Conservation (phyloP, 1,284 basidiomycete genomes). For the Trichosporon asahii region DNA sequence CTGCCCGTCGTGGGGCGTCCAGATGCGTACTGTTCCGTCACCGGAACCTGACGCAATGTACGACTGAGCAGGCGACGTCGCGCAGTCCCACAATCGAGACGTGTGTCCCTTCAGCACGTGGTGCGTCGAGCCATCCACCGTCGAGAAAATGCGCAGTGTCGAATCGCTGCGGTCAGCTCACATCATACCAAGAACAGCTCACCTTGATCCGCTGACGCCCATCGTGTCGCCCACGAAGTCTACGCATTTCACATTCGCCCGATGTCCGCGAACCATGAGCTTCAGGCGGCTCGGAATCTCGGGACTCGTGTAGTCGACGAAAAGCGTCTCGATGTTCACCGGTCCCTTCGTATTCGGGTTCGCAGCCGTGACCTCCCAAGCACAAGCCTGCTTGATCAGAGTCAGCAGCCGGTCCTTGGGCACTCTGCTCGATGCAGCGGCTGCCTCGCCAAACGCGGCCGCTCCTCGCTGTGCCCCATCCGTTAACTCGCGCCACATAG, state of each 20-base stretch:
- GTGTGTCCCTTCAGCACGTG: constrained; percentile 49
- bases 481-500: constrained; percentile 50
- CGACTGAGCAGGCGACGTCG: constrained; percentile 28
- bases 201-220: constrained; percentile 53
- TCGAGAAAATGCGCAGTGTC: constrained; percentile 45
- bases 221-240: constrained; percentile 51
- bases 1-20: constrained; percentile 39
- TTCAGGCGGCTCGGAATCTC: constrained; percentile 37
- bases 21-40: constrained; percentile 54
- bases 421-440: constrained; percentile 25
- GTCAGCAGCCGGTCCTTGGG: constrained; percentile 52
- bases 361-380: constrained; percentile 52
- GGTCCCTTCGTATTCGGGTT: constrained; percentile 13
- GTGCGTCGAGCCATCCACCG: constrained; percentile 25
- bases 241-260: constrained; percentile 54
- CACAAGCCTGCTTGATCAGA: constrained; percentile 53
- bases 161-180: constrained; percentile 36
- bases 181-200: constrained; percentile 21
- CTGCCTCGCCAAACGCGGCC: constrained; percentile 12
- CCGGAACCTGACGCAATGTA: constrained; percentile 51
- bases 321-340: constrained; percentile 32
- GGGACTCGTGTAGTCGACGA: constrained; percentile 43
- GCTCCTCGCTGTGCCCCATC: constrained; percentile 20
- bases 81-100: constrained; percentile 54
- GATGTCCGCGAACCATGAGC: constrained; percentile 46